Evolutionary conservation across 176 grass and related monocot species (phyloP), one percentile per base, ranked within the genome.

Genomic region (Avena sativa): DNA sequence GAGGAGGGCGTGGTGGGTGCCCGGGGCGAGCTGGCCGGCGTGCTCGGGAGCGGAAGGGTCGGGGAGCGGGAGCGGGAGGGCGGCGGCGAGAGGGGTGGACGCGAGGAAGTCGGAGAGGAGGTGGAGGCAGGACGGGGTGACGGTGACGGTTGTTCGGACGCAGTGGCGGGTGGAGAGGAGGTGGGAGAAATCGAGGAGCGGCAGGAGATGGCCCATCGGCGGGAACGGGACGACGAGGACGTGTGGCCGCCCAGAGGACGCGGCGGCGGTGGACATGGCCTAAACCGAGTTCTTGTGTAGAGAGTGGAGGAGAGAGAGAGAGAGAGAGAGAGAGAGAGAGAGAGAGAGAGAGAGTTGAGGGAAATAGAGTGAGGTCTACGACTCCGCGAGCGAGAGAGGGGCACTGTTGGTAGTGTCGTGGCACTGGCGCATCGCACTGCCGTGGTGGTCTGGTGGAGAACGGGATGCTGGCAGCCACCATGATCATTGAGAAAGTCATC

Each of bases 141-240:
- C 32, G 3, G 78, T 67, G 26, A 90, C 55, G 26, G 83, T 79
- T 83, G 86, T 10, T 30, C 5, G 10, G 43, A 81, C 34, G 55
- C 66, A 7, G 21, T 90, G 82, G 62, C 61, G 72, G 19, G 68
- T 2, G 21, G 84, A 87, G 12, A 91, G 74, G 30, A 17, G 32
- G 71, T 87, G 89, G 8, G 79, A 58, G 25, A 90, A 56, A 79
- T 87, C 79, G 23, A 90, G 89, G 21, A 90, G 84, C 2, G 89
- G 81, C 1, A 91, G 66, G 19, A 88, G 58, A 49, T 91, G 89
- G 81, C 89, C 85, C 51, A 84, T 81, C 9, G 89, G 56, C 4
- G 85, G 89, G 66, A 85, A 76, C 9, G 89, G 75, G 21, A 91
- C 11, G 74, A 88, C 25, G 1, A 91, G 74, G 7, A 81, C 38